Evolutionary conservation across 176 grass and related monocot genomes (phyloP), one percentile per base, ranked within the genome.

Genomic region (Pontederia crassipes): DNA sequence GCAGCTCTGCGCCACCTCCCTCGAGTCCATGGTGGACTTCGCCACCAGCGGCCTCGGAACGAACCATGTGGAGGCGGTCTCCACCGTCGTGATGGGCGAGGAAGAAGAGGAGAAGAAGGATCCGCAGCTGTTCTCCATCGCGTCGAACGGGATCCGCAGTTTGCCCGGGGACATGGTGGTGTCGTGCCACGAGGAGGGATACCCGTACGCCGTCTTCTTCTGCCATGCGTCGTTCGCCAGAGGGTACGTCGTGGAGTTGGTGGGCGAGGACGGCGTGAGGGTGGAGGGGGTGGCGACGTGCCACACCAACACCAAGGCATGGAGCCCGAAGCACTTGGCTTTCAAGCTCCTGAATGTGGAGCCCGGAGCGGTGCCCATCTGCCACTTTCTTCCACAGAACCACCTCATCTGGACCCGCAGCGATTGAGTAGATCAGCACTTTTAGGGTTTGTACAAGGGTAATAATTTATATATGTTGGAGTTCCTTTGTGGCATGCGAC

Each of bases 21-120:
- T 91, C 11, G 87, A 97, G 69, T 91, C 92, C 46, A 97, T 91
- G 92, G 92, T 97, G 10, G 81, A 97, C 35, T 97, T 97, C 84
- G 73, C 59, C 58, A 84, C 82, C 51, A 50, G 81, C 24, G 76
- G 69, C 79, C 81, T 97, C 12, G 81, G 78, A 51, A 97, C 87
- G 20, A 24, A 24, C 20, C 20, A 24, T 24, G 20, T 24, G 1
- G 20, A 24, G 20, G 20, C 20, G 20, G 20, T 24, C 20, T 24
- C 20, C 20, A 24, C 20, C 20, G 20, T 24, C 20, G 20, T 24
- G 20, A 0, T 24, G 20, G 20, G 20, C 20, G 20, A 24, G 20
- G 20, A 24, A 24, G 20, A 24, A 24, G 20, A 24, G 20, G 20
- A 24, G 20, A 24, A 24, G 20, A 24, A 24, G 20, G 20, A 24